These are phyloP conservation scores for Cicer pinnatifidum DNA, from an alignment of 306 rosid species.

Conservation along the genomic window DNA sequence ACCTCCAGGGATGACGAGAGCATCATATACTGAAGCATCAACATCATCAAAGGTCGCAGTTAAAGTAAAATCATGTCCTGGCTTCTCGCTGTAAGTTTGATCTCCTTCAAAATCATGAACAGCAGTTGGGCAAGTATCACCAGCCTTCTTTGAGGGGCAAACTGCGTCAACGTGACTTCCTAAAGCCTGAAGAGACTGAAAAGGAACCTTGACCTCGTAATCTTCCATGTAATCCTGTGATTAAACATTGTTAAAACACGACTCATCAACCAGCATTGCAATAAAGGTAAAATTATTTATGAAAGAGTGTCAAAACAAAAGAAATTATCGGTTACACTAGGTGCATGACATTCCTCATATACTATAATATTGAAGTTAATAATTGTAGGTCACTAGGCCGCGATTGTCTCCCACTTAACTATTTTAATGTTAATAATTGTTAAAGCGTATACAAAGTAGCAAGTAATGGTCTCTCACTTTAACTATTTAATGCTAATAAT, in stretches of 20 bases:
- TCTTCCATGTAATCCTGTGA: conserved; percentile 90
- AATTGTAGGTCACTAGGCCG: neutral
- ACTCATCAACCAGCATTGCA: conserved; percentile 12
- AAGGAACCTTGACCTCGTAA: conserved; percentile 79
- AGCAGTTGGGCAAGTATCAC: conserved; percentile 78
- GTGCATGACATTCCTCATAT: neutral
- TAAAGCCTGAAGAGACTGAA: conserved; percentile 85
- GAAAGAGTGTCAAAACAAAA: neutral
- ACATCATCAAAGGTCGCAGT: conserved; percentile 66
- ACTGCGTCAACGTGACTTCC: conserved; percentile 87
- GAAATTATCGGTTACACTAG: neutral
- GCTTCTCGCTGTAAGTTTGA: conserved; percentile 82
- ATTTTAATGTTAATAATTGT: conserved; percentile 20
- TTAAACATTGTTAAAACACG: conserved; percentile 17
- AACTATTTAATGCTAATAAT: conserved; percentile 1
- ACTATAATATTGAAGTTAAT: neutral
- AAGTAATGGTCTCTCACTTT: neutral
- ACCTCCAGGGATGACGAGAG: conserved; percentile 61
- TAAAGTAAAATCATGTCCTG: conserved; percentile 69
- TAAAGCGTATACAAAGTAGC: neutral
- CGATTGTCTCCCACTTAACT: neutral
- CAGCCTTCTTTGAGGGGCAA: conserved; percentile 79
- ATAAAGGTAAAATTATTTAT: conserved; percentile 16
- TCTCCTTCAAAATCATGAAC: conserved; percentile 95
- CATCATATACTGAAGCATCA: conserved; percentile 66